Base-by-base conservation (phyloP, 345 rosid genomes). In the Draba incana region DNA sequence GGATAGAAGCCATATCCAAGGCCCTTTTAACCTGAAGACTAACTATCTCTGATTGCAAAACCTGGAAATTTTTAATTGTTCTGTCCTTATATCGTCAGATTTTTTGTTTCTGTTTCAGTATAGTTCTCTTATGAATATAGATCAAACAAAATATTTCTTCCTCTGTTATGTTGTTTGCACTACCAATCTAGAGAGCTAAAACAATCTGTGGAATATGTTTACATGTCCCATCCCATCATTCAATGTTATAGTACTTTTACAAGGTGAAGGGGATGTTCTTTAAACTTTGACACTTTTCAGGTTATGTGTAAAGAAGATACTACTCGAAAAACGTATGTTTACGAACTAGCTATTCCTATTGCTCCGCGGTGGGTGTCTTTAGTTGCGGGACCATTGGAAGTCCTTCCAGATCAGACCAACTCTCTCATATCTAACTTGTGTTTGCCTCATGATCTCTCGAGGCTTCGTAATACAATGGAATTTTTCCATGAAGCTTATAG, bases 221-320 rank as follows among this genome's bases (percentile, higher is more conserved):
- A 37, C 23, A 52, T 38, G 43, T 50, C 53, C 72, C 65, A 4
- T 57, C 25, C 72, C 65, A 4, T 57, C 25, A 49, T 33, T 23
- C 45, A 20, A 41, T 56, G 45, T 50, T 65, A 42, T 20, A 30
- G 30, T 73, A 31, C 55, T 57, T 30, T 57, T 48, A 27, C 41
- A 47, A 50, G 44, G 47, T 42, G 27, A n/a, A 57, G 15, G 44
- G 50, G 20, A 37, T 49, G 28, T 56, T 56, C 33, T 11, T 55
- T 57, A 39, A 35, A 61, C 6, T 14, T 24, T 59, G 53, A 43
- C 42, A 24, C 54, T 72, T 79, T 79, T 62, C 81, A 91, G 97
- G 95, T 91, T 64, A 69, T 94, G 79, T 81, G 96, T 86, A 85
- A 84, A 79, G 96, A 89, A 76, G 88, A 88, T 77, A 95, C 92